Evolutionary conservation across 2,329 filamentous ascomycete species (phyloP), one percentile per base, ranked within the genome.

Genomic region (Penicillium olsonii): DNA sequence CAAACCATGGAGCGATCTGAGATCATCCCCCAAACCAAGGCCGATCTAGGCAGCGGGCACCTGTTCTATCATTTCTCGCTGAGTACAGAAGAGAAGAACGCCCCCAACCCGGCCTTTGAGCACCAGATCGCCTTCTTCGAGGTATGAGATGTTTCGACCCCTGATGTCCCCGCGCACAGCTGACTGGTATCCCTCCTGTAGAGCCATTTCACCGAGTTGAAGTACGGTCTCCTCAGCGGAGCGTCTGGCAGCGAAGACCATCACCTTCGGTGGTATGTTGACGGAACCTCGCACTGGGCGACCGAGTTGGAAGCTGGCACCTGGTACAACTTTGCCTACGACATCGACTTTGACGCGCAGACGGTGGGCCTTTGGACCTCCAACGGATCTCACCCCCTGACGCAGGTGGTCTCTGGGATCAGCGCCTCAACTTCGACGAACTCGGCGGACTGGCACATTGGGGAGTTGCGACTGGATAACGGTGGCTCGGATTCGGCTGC

Each of bases 301-400:
- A 76, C 78, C 1, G 75, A 80, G 53, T 84, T 86, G 67, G 76
- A 76, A 45, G 75, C 85, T 1, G 82, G 78, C 34, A 80, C 84
- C 10, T 90, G 87, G 87, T 86, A 90, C 68, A 90, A 90, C 65
- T 78, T 88, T 60, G 87, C 85, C 40, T 89, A 88, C 62, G 85
- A 84, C 66, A 87, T 88, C 53, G 81, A 90, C 73, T 90, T 90
- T 61, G 70, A 69, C 14, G 78, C 74, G 33, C 73, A 78, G 56
- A 82, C 78, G 5, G 84, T 90, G 24, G 80, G 79, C 11, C 84
- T 89, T 70, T 89, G 84, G 80, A 84, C 88, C 68, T 87, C 84
- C 0, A 85, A 82, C 14, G 85, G 84, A 29, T 73, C 74, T 12
- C 77, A 79, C 29, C 70, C 79, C 17, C 72, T 90, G 18, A 76